Base-by-base conservation (phyloP, 2,329 filamentous ascomycete genomes). In the Xylariaceae sp. region DNA sequence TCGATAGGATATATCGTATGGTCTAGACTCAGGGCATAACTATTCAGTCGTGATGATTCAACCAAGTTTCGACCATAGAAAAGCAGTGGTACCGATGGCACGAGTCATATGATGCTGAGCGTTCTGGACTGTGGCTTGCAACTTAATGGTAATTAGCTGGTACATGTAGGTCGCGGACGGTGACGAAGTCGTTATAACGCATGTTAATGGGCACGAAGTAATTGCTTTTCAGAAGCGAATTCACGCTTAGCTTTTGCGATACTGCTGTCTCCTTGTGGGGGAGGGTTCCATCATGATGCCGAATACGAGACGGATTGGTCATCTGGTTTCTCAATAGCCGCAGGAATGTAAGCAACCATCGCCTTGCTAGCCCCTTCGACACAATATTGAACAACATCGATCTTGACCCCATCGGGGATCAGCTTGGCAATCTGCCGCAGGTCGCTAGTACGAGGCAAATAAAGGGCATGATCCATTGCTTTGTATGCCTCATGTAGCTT, bases 331-430 rank as follows among this genome's bases (percentile, higher is more conserved):
- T 58, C 43, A 24, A 29, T 29, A 16, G 53, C 43, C 4, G 67
- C 67, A 6, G 82, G 81, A 18, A 86, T 74, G 63, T 84, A 87
- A 24, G 81, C 83, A n/a, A 85, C 83, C 70, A 87, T 72, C 48
- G 87, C 89, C 73, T 97, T 97, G 72, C 92, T 97, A 6, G 89
- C 89, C 10, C 92, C 91, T 64, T 89, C 81, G 76, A 96, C 90
- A 68, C 92, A 96, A 70, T 97, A 97, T 75, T 99, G 94, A 42
- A 90, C 84, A 21, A 93, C 86, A 37, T 88, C 84, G 15, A 91
- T 77, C 73, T 88, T 89, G 20, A 70, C 54, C 3, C 48, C 61
- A n/a, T 67, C 53, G 4, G 77, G 76, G 1, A 74, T 76, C 26
- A 87, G 66, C 59, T 72, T 79, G 3, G 90, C 89, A 57, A 96